Evolutionary conservation across 352 stramenopile genomes (phyloP).

Genomic region (Aphanomyces astaci): DNA sequence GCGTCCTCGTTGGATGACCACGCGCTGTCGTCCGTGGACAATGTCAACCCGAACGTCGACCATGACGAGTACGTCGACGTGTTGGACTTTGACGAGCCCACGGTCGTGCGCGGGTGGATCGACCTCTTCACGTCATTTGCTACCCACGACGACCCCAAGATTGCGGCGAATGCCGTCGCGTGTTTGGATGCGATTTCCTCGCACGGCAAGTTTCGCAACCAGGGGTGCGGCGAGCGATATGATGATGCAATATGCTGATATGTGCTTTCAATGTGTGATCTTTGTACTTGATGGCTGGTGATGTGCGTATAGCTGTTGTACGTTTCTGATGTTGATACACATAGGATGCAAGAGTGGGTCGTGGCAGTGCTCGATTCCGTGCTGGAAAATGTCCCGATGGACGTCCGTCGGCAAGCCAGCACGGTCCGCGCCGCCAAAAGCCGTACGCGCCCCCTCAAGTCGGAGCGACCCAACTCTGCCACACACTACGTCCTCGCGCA

Average conservation of each 20-base stretch:
- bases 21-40: slow-evolving; percentile 52
- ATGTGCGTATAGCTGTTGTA: too few species aligned
- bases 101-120: slow-evolving; percentile 70
- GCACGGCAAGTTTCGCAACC: slow-evolving; percentile 37
- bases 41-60: slow-evolving; percentile 24
- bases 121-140: slow-evolving; percentile 65
- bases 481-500: slow-evolving; percentile 41
- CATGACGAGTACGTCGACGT: slow-evolving; percentile 30
- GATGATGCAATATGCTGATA: too few species aligned
- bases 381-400: slow-evolving; percentile 41
- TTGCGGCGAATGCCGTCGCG: slow-evolving; percentile 42
- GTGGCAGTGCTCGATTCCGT: slow-evolving; percentile 62
- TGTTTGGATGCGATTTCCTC: slow-evolving; percentile 52
- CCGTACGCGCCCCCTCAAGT: slow-evolving; percentile 45
- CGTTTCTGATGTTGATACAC: background rate
- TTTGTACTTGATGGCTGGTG: too few species aligned
- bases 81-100: slow-evolving; percentile 37
- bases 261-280: too few species aligned
- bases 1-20: slow-evolving; percentile 42
- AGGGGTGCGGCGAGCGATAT: slow-evolving; percentile 29
- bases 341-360: slow-evolving; percentile 56
- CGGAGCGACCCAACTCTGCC: slow-evolving; percentile 25
- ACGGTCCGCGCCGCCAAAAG: slow-evolving; percentile 55
- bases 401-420: slow-evolving; percentile 39
- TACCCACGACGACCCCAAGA: slow-evolving; percentile 36